Percentiles rank a stretch among this genome's conserved stretches.
Evolutionary conservation across 441 rosid genomes (phyloP).

Genomic region (Pelargonium citronellum): DNA sequence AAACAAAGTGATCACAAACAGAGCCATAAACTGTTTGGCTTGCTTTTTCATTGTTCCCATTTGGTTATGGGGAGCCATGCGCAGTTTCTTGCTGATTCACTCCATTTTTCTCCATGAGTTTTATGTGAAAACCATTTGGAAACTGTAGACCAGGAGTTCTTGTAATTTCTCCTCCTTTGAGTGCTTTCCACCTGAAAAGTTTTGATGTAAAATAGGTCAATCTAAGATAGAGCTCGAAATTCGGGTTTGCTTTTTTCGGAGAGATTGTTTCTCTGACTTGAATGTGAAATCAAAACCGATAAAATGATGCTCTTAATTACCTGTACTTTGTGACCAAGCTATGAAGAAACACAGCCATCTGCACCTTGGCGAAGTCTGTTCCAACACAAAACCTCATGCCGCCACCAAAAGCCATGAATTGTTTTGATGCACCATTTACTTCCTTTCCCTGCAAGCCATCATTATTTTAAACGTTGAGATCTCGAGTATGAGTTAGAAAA

Average conservation of each 20-base stretch:
- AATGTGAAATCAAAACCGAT: neutral
- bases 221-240: neutral
- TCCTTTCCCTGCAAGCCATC: constrained; percentile 51
- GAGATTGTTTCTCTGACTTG: neutral
- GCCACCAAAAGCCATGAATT: constrained; percentile 98
- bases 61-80: constrained; percentile 16
- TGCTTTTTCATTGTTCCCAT: constrained; percentile 15
- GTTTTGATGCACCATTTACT: constrained; percentile 49
- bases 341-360: constrained; percentile 91
- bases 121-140: constrained; percentile 76
- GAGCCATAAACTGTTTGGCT: constrained; percentile 13
- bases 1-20: neutral
- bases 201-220: constrained; percentile 20
- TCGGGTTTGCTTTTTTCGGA: neutral
- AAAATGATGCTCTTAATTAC: constrained; percentile 20
- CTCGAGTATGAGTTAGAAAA: no score
- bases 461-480: neutral
- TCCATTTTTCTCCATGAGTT: constrained; percentile 34
- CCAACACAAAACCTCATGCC: constrained; percentile 98
- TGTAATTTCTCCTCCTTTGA: constrained; percentile 67
- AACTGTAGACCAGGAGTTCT: constrained; percentile 91
- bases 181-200: constrained; percentile 57
- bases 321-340: constrained; percentile 80
- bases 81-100: constrained; percentile 3
- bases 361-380: constrained; percentile 83